A percentile compares a stretch with the other conserved stretches of the same genome.
phyloP scores from a whole-genome alignment of 2,329 filamentous ascomycete genomes.

The Fulvia fulva region DNA sequence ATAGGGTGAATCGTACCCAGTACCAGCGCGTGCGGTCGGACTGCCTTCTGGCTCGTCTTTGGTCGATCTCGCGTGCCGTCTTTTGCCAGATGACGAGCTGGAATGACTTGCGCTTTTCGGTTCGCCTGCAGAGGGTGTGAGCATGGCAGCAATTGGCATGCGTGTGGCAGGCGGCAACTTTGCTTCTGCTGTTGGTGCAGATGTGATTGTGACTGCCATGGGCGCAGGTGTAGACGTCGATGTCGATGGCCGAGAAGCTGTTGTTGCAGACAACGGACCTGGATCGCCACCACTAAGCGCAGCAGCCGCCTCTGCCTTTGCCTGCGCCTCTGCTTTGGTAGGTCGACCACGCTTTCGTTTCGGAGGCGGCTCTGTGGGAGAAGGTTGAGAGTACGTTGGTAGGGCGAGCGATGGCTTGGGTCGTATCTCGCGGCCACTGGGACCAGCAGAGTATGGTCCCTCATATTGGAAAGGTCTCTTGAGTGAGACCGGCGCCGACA shows the following conservation, averaged over 20 bases:
- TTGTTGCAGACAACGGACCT: constrained; percentile 33
- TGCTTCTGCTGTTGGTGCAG: neutral
- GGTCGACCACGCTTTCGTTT: constrained; percentile 48
- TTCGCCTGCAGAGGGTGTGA: constrained; percentile 28
- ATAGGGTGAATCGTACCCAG: constrained; percentile 28
- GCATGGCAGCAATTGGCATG: constrained; percentile 34
- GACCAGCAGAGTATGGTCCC: constrained; percentile 23
- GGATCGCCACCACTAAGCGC: constrained; percentile 35
- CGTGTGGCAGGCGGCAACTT: constrained; percentile 22
- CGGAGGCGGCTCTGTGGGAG: constrained; percentile 26
- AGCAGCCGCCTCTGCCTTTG: constrained; percentile 38
- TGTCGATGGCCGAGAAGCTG: constrained; percentile 7
- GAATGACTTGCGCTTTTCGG: constrained; percentile 27
- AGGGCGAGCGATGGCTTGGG: constrained; percentile 38
- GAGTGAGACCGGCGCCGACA: constrained; percentile 21
- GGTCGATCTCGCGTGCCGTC: constrained; percentile 27
- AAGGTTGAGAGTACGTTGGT: constrained; percentile 17
- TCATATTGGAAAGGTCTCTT: constrained; percentile 32
- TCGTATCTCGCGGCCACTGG: constrained; percentile 42
- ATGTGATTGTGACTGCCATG: constrained; percentile 1
- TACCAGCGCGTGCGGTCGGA: constrained; percentile 8
- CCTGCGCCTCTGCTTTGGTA: constrained; percentile 46
- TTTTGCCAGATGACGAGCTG: constrained; percentile 32
- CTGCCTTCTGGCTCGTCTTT: constrained; percentile 21
- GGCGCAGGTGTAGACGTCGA: constrained; percentile 13